phyloP scores from a whole-genome alignment of 306 rosid genomes.

The Begonia masoniana region DNA sequence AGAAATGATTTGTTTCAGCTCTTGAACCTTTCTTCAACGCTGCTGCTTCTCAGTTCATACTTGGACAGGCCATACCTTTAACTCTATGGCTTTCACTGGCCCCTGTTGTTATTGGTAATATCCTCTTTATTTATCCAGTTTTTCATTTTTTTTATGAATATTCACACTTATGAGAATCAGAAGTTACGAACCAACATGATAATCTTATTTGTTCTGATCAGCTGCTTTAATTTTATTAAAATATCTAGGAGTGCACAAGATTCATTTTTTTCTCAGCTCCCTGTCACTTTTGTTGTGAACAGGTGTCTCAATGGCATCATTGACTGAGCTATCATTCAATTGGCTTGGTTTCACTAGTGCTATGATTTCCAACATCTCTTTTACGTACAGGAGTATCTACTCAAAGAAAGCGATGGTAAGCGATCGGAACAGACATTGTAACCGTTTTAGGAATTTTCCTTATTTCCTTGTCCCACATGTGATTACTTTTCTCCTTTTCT shows the following conservation, averaged over 20 bases:
- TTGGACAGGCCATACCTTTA: slow-evolving; percentile 34
- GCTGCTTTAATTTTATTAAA: too few relatives aligned
- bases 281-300: too few relatives aligned
- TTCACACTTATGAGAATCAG: too few relatives aligned
- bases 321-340: slow-evolving; percentile 50
- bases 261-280: too few relatives aligned
- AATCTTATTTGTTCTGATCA: too few relatives aligned
- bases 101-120: slow-evolving; percentile 43
- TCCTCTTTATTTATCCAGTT: neutral
- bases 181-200: too few relatives aligned
- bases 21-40: slow-evolving; percentile 56
- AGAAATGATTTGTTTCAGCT: slow-evolving; percentile 18
- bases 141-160: neutral
- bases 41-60: slow-evolving; percentile 39
- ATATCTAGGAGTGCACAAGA: too few relatives aligned
- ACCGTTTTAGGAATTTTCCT: slow-evolving; percentile 2
- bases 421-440: slow-evolving; percentile 6
- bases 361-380: slow-evolving; percentile 48
- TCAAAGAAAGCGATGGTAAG: slow-evolving; percentile 97
- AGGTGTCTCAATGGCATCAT: slow-evolving; percentile 52
- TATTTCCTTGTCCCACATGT: neutral
- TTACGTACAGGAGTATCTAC: slow-evolving; percentile 46
- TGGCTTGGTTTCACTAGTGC: slow-evolving; percentile 50
- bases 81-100: slow-evolving; percentile 37
- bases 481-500: neutral